phyloP scores from a whole-genome alignment of 140 eudicot species.

The Erigeron philadelphicus region DNA sequence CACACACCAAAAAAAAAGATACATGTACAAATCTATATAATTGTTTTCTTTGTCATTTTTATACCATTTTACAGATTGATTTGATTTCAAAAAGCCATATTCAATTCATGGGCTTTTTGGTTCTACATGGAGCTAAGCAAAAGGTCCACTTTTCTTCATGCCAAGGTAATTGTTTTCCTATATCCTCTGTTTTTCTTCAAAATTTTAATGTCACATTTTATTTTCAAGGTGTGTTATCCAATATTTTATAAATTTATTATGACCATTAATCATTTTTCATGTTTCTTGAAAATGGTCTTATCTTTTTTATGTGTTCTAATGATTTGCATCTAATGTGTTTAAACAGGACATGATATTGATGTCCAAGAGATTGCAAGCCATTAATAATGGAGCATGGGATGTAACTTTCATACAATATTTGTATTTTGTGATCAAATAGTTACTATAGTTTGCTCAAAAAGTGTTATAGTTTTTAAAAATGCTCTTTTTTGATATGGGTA shows the following conservation, averaged over 20 bases:
- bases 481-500: conserved; percentile 40
- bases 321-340: background rate
- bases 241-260: background rate
- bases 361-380: conserved; percentile 22
- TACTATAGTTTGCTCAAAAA: conserved; percentile 3
- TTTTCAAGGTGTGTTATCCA: background rate
- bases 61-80: conserved; percentile 38
- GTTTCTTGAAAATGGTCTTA: background rate
- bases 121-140: conserved; percentile 35
- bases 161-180: conserved; percentile 36
- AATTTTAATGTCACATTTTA: conserved; percentile 8
- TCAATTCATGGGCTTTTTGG: conserved; percentile 33
- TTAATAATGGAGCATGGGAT: conserved; percentile 23
- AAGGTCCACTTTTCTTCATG: conserved; percentile 49
- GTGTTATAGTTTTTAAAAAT: conserved; percentile 29
- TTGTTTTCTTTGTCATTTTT: conserved; percentile 24
- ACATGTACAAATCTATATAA: background rate
- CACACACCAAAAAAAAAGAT: conserved; percentile 24
- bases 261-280: background rate
- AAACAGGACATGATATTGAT: conserved; percentile 31
- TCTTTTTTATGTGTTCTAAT: conserved; percentile 11
- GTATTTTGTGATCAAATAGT: conserved; percentile 26
- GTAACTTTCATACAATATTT: conserved; percentile 15
- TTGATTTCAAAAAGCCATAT: conserved; percentile 32
- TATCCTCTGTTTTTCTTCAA: conserved; percentile 17